Evolutionary conservation across 371 early-diverging fungal genomes (phyloP), one percentile per base, ranked within the genome.

Genomic region (Phascolomyces articulosus): DNA sequence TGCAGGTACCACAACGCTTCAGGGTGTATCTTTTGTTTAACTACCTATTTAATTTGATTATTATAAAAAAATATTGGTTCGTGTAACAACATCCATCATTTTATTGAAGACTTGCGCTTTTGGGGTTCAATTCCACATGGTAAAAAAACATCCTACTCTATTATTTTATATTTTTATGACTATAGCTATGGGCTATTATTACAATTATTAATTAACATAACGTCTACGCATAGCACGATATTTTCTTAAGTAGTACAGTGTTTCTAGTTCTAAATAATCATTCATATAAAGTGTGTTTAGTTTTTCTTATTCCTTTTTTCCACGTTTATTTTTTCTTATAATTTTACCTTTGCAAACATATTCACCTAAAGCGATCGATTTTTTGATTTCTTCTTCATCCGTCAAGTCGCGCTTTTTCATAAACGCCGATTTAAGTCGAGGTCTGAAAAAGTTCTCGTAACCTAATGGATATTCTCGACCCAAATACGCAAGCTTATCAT

Each of bases 181-280:
- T n/a, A n/a, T n/a, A n/a, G n/a, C n/a, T n/a, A n/a, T n/a, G n/a
- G n/a, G n/a, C n/a, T n/a, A n/a, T n/a, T n/a, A n/a, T n/a, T n/a
- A n/a, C n/a, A n/a, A 56, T 67, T 55, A 59, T 40, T 65, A 9
- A 34, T 34, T 58, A 53, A 63, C 72, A 66, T 88, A 88, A 59
- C 88, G 71, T 67, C 83, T 78, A 63, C 86, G 81, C 74, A 89
- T 74, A 3, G 90, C 85, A 29, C 90, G 78, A 61, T 90, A 91
- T 68, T 91, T 91, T 66, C 85, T 85, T 54, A 91, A 75, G 73
- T 89, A 90, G 70, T 90, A 90, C 79, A 91, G 77, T 20, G 85
- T 86, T 73, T 91, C 92, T 31, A 91, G 75, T 60, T 91, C 92
- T 86, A 72, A n/a, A n/a, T n/a, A n/a, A n/a, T n/a, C n/a, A n/a